Base-by-base conservation (phyloP, 2,329 filamentous ascomycete species). In the Fusarium citri region DNA sequence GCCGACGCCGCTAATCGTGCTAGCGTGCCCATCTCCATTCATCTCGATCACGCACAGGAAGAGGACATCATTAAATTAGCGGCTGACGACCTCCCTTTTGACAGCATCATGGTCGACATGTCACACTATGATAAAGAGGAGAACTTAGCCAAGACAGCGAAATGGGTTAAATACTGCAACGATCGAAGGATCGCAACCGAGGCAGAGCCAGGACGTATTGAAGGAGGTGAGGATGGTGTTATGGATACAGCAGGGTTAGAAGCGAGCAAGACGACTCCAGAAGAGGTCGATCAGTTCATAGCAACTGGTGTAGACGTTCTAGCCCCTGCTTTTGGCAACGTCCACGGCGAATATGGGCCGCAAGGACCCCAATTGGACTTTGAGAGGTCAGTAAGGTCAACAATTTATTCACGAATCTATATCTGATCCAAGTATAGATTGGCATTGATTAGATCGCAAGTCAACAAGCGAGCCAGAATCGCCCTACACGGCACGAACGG, bases 261-360 rank as follows among this genome's bases (percentile, higher is more conserved):
- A 80, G 76, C 85, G 68, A 55, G 80, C 77, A 64, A 93, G 69
- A 93, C 91, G 0, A 93, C 89, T 0, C 86, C 88, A 0, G 90
- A 91, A 69, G 87, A 93, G 79, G 90, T 89, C 12, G 83, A 88
- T 68, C 88, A 92, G 72, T 93, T 94, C 72, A 86, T 92, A 11
- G 86, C 82, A 2, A 92, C 90, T 10, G 91, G 91, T 0, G 91
- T 94, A 74, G 89, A 93, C 74, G 89, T 90, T 82, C 80, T 94
- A 18, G 92, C 92, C 3, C 92, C 91, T 1, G 90, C 90, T 1
- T 92, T 94, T 79, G 92, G 91, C 4, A 94, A 94, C 72, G 89
- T 94, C 45, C 92, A 94, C 79, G 91, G 91, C 9, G 87, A 90
- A 72, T 94, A 94, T 78, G 91, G 91, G 0, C 85, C 88, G 1